Conservation (phyloP, 768 basidiomycete species). For the Clitopilus hobsonii region DNA sequence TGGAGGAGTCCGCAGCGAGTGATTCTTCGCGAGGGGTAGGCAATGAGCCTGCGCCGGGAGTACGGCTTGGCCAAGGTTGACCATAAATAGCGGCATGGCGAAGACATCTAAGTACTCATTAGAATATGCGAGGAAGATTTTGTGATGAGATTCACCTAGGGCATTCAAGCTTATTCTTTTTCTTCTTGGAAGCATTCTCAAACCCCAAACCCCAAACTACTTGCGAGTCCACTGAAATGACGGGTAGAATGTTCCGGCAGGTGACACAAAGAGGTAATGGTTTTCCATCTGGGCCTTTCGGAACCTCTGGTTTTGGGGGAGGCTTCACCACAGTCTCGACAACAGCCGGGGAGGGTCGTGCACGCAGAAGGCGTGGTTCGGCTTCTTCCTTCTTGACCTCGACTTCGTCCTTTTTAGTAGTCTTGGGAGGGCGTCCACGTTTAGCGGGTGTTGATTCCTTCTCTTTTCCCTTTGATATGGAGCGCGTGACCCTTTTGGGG, state of each 20-base stretch:
- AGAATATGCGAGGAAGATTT: conserved; percentile 8
- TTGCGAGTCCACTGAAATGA: conserved; percentile 71
- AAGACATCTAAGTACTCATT: conserved; percentile 49
- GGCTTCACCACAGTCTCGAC: conserved; percentile 32
- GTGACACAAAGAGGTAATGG: conserved; percentile 68
- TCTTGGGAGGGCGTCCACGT: conserved; percentile 17
- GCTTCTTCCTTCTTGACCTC: conserved; percentile 47
- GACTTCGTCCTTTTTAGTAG: conserved; percentile 22
- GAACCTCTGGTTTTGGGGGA: conserved; percentile 35
- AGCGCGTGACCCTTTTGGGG: conserved; percentile 29
- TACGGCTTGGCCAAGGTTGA: conserved; percentile 65
- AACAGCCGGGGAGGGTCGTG: conserved; percentile 35
- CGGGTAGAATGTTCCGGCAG: conserved; percentile 65
- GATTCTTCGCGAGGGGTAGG: conserved; percentile 50
- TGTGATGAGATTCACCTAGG: conserved; percentile 51
- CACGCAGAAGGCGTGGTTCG: conserved; percentile 47
- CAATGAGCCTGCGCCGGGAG: conserved; percentile 38
- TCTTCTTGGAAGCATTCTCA: conserved; percentile 50
- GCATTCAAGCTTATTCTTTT: conserved; percentile 64
- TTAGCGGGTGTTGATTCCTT: conserved; percentile 25
- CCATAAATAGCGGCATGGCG: conserved; percentile 78
- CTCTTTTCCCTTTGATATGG: conserved; percentile 33
- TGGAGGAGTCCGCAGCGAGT: conserved; percentile 42
- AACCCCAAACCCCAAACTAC: conserved; percentile 69
- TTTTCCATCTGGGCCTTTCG: conserved; percentile 60